phyloP scores from a whole-genome alignment of 805 yeast genomes.

The Teunomyces tritomae region DNA sequence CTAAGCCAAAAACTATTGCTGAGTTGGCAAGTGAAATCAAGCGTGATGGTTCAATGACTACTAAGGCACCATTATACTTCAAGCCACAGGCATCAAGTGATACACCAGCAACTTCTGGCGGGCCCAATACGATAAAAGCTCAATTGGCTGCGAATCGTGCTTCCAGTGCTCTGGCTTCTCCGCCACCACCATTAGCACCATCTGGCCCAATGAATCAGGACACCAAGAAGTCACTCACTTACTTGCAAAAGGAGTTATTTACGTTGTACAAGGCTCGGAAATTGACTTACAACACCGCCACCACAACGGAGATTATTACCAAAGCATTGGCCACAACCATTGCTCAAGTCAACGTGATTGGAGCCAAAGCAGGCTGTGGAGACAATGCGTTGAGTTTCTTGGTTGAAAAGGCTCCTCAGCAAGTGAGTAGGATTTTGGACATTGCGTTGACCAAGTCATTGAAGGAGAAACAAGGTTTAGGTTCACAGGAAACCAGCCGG shows the following conservation, averaged over 20 bases:
- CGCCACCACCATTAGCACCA: slow-evolving; percentile 14
- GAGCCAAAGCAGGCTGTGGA: slow-evolving; percentile 77
- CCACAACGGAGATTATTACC: slow-evolving; percentile 81
- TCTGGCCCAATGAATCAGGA: slow-evolving; percentile 48
- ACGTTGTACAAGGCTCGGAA: slow-evolving; percentile 74
- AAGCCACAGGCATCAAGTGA: slow-evolving; percentile 18
- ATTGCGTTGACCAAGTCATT: slow-evolving; percentile 82
- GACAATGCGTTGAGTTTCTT: slow-evolving; percentile 76
- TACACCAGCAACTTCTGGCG: slow-evolving; percentile 7
- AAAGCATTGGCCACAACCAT: slow-evolving; percentile 92
- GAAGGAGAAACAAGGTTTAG: slow-evolving; percentile 34
- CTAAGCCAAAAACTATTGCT: slow-evolving; percentile 39
- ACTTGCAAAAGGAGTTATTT: slow-evolving; percentile 82
- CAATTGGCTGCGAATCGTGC: slow-evolving; percentile 48
- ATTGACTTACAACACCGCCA: slow-evolving; percentile 68
- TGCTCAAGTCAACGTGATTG: slow-evolving; percentile 84
- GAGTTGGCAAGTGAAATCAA: slow-evolving; percentile 41
- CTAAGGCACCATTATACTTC: slow-evolving; percentile 35
- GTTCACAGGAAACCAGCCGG: slow-evolving; percentile 16
- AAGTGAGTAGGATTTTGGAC: slow-evolving; percentile 72
- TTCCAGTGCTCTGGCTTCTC: slow-evolving; percentile 17
- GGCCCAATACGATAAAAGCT: slow-evolving; percentile 35
- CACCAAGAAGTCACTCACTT: slow-evolving; percentile 72
- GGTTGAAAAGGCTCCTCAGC: slow-evolving; percentile 79
- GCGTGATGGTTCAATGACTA: slow-evolving; percentile 27